Evolutionary conservation across 176 grass and related monocot species (phyloP).

Genomic region (Zoysia japonica): DNA sequence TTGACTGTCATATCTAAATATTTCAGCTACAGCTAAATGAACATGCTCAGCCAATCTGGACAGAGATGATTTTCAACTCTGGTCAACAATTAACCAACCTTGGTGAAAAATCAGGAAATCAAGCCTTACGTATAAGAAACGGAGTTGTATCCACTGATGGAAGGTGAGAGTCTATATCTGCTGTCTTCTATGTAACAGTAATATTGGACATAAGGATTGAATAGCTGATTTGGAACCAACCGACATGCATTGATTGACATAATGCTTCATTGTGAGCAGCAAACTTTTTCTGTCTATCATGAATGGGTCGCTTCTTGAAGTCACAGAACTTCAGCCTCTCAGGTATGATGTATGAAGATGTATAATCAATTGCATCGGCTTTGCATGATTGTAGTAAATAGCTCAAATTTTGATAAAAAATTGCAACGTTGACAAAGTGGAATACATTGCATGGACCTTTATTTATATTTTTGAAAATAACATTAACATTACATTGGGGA

Average conservation of each 20-base stretch:
- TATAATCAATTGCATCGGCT: background rate
- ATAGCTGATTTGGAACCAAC: slow-evolving; percentile 15
- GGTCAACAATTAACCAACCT: slow-evolving; percentile 45
- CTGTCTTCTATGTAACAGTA: slow-evolving; percentile 11
- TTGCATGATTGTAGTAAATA: slow-evolving; percentile 36
- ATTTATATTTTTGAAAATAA: slow-evolving; percentile 8
- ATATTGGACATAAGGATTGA: background rate
- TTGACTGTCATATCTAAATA: slow-evolving; percentile 20
- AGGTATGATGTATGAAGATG: slow-evolving; percentile 69
- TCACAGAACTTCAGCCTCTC: slow-evolving; percentile 83
- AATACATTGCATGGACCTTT: slow-evolving; percentile 23
- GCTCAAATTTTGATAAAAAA: slow-evolving; percentile 37
- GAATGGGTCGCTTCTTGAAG: slow-evolving; percentile 73
- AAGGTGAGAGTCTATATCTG: slow-evolving; percentile 57
- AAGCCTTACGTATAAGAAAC: slow-evolving; percentile 54
- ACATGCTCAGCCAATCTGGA: slow-evolving; percentile 92
- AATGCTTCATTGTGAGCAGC: slow-evolving; percentile 56
- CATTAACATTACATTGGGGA: background rate
- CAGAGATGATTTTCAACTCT: slow-evolving; percentile 59
- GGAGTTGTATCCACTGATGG: slow-evolving; percentile 64
- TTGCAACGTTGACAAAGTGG: background rate
- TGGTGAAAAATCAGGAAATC: slow-evolving; percentile 51
- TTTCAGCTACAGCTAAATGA: slow-evolving; percentile 99
- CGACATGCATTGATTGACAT: slow-evolving; percentile 26
- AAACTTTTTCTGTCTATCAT: slow-evolving; percentile 71